phyloP scores from a whole-genome alignment of 2,329 filamentous ascomycete species.

The Fusarium chuoi region DNA sequence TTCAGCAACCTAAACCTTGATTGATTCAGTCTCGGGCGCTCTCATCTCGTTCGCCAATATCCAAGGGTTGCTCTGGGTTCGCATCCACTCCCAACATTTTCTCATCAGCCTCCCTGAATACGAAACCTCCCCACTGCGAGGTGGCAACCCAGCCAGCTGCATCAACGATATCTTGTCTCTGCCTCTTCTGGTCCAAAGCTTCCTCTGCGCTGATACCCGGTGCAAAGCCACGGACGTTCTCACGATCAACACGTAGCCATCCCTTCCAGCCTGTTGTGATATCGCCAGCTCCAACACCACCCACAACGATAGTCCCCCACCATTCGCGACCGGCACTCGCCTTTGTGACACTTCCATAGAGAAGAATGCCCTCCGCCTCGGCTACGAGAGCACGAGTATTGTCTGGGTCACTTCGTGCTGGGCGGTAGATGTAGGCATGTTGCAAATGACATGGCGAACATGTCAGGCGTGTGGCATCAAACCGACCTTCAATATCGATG shows the following conservation, averaged over 20 bases:
- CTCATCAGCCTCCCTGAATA: slow-evolving; percentile 47
- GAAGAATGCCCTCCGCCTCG: slow-evolving; percentile 58
- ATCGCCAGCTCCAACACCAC: slow-evolving; percentile 51
- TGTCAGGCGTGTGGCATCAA: slow-evolving; percentile 61
- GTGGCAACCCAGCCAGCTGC: slow-evolving; percentile 58
- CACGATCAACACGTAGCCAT: slow-evolving; percentile 63
- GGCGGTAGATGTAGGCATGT: slow-evolving; percentile 63
- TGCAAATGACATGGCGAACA: slow-evolving; percentile 53
- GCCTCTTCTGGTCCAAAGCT: slow-evolving; percentile 54
- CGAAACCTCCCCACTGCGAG: slow-evolving; percentile 62
- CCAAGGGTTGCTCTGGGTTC: background rate
- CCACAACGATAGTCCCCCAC: slow-evolving; percentile 69
- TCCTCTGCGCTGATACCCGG: slow-evolving; percentile 56
- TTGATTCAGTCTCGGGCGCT: background rate
- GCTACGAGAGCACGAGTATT: slow-evolving; percentile 51
- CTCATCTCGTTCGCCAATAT: background rate
- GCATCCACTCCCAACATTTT: background rate
- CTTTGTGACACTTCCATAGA: slow-evolving; percentile 57
- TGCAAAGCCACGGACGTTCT: slow-evolving; percentile 53
- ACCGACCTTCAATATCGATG: slow-evolving; percentile 65
- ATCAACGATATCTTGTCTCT: slow-evolving; percentile 54
- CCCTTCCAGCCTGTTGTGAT: slow-evolving; percentile 54
- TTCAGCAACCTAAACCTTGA: background rate
- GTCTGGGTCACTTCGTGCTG: slow-evolving; percentile 46
- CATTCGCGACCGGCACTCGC: slow-evolving; percentile 59